Evolutionary conservation across 2,329 filamentous ascomycete species (phyloP).

Genomic region (Colletotrichum liaoningense): DNA sequence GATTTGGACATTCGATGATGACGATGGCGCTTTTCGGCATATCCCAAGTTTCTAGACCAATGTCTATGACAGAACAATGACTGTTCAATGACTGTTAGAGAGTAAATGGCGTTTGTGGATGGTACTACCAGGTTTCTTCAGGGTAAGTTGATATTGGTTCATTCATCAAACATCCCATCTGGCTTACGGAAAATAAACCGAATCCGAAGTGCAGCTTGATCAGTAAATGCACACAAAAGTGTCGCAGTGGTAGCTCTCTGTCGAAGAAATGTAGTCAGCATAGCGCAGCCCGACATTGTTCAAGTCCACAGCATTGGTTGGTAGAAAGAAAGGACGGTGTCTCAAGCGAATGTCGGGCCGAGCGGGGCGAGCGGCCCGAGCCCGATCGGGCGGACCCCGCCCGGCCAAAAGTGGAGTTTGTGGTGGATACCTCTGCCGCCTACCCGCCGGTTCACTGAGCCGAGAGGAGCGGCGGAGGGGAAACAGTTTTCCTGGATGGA

Average conservation of each 20-base stretch:
- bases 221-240: background rate
- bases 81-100: background rate
- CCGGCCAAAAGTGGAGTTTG: constrained; percentile 18
- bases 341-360: constrained; percentile 33
- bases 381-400: constrained; percentile 24
- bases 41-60: background rate
- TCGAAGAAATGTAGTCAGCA: background rate
- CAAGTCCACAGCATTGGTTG: background rate
- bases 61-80: background rate
- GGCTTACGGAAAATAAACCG: background rate
- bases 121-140: background rate
- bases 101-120: background rate
- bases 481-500: background rate
- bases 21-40: constrained; percentile 1
- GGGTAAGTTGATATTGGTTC: background rate
- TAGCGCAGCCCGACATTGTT: constrained; percentile 2
- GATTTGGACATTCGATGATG: constrained; percentile 13
- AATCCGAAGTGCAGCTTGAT: background rate
- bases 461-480: background rate
- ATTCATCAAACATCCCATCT: background rate
- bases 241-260: constrained; percentile 15
- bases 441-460: constrained; percentile 14
- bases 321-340: constrained; percentile 14
- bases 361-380: constrained; percentile 33
- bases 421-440: constrained; percentile 3